These are phyloP conservation scores for Metschnikowia cerradonensis DNA, from an alignment of 805 yeast species.

Conservation along the genomic window DNA sequence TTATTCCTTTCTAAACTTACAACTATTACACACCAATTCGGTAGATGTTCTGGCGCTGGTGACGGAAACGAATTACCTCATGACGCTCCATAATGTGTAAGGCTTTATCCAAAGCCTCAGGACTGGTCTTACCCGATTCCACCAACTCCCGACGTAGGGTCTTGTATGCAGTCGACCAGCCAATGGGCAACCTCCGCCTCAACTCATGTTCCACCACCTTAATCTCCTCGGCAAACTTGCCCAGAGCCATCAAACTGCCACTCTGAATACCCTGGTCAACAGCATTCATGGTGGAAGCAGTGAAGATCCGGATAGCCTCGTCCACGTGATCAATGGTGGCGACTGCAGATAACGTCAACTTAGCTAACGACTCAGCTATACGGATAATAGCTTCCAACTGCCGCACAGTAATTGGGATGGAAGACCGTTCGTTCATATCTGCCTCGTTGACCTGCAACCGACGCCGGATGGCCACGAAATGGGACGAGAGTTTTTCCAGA, in stretches of 20 bases:
- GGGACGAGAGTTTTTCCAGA: slow-evolving; percentile 82
- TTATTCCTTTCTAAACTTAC: too few relatives aligned
- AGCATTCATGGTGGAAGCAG: slow-evolving; percentile 97
- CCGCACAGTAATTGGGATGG: slow-evolving; percentile 96
- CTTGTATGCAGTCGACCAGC: slow-evolving; percentile 89
- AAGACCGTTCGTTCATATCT: slow-evolving; percentile 80
- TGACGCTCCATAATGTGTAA: slow-evolving; percentile 76
- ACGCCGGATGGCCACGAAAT: slow-evolving; percentile 86
- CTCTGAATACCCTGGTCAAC: slow-evolving; percentile 60
- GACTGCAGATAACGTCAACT: slow-evolving; percentile 73
- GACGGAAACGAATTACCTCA: slow-evolving; percentile 82
- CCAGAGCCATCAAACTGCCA: slow-evolving; percentile 43
- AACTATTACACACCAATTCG: slow-evolving; percentile 13
- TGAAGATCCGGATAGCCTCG: slow-evolving; percentile 90
- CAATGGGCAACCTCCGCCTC: slow-evolving; percentile 87
- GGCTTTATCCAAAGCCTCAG: slow-evolving; percentile 78
- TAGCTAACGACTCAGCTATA: slow-evolving; percentile 91
- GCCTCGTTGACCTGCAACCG: slow-evolving; percentile 77
- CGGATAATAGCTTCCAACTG: slow-evolving; percentile 97
- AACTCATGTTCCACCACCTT: slow-evolving; percentile 77
- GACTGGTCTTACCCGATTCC: slow-evolving; percentile 55
- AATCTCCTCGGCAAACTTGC: slow-evolving; percentile 66
- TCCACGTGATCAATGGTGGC: slow-evolving; percentile 89
- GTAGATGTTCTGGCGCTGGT: slow-evolving; percentile 44
- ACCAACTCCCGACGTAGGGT: slow-evolving; percentile 83